Conservation (phyloP, 768 basidiomycete species). For the Tylopilus intermedius region DNA sequence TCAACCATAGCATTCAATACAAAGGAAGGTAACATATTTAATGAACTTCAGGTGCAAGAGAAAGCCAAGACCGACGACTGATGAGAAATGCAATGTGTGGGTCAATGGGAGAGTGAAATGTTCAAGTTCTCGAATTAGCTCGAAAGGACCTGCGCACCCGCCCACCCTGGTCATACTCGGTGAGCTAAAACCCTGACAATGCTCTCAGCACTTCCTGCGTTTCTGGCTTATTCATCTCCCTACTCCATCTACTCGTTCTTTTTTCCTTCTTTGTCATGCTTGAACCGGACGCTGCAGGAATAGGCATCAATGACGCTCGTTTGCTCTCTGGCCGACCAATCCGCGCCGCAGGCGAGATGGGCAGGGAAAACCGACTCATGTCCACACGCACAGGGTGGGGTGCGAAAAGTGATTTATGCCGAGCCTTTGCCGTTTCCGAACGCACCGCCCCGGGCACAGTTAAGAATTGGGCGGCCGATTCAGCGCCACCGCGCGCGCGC, state of each 20-base stretch:
- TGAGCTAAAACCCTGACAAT: slow-evolving; percentile 4
- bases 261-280: slow-evolving; percentile 12
- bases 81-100: neutral
- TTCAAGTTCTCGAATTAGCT: neutral
- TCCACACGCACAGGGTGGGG: slow-evolving; percentile 9
- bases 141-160: neutral
- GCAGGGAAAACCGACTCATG: slow-evolving; percentile 17
- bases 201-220: slow-evolving; percentile 21
- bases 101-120: neutral
- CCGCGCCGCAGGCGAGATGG: neutral
- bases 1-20: neutral
- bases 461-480: neutral
- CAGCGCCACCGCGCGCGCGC: neutral
- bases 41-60: neutral
- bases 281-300: neutral
- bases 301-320: neutral
- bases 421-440: neutral
- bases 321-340: neutral
- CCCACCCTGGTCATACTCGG: neutral
- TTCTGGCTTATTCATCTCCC: slow-evolving; percentile 17
- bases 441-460: neutral
- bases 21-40: neutral
- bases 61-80: neutral
- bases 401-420: slow-evolving; percentile 11
- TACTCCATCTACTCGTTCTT: slow-evolving; percentile 13